phyloP scores from a whole-genome alignment of 495 filamentous ascomycete genomes.

The Amphirosellinia nigrospora region DNA sequence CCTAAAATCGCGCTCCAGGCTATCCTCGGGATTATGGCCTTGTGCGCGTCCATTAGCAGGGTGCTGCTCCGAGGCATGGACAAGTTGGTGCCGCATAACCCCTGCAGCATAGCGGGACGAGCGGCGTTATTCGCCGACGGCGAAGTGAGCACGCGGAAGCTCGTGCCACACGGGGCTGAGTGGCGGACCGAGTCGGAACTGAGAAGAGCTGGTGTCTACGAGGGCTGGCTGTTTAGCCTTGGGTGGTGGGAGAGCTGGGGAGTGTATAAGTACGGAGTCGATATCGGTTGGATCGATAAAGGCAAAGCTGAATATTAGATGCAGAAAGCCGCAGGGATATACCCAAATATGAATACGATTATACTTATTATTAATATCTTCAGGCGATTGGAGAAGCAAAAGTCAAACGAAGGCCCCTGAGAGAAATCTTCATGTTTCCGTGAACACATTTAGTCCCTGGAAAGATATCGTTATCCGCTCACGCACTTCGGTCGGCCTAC shows the following conservation, averaged over 20 bases:
- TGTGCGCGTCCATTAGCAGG: conserved; percentile 4
- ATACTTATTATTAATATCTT: background rate
- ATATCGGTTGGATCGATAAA: conserved; percentile 20
- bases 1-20: conserved; percentile 13
- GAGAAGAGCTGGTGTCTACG: background rate
- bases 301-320: background rate
- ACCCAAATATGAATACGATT: background rate
- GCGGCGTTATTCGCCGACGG: conserved; percentile 19
- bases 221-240: conserved; percentile 22
- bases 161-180: conserved; percentile 17
- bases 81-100: conserved; percentile 17
- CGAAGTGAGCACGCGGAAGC: conserved; percentile 20
- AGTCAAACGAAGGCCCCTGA: background rate
- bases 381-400: background rate
- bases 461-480: conserved; percentile 29
- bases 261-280: conserved; percentile 23
- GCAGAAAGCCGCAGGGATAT: background rate
- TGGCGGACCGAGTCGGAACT: conserved; percentile 12
- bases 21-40: background rate
- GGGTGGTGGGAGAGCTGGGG: conserved; percentile 23
- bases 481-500: conserved; percentile 46
- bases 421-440: background rate
- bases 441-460: background rate
- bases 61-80: conserved; percentile 8
- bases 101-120: conserved; percentile 15